Base-by-base conservation (phyloP, 2,329 filamentous ascomycete genomes). In the Plectosphaerella cucumerina region DNA sequence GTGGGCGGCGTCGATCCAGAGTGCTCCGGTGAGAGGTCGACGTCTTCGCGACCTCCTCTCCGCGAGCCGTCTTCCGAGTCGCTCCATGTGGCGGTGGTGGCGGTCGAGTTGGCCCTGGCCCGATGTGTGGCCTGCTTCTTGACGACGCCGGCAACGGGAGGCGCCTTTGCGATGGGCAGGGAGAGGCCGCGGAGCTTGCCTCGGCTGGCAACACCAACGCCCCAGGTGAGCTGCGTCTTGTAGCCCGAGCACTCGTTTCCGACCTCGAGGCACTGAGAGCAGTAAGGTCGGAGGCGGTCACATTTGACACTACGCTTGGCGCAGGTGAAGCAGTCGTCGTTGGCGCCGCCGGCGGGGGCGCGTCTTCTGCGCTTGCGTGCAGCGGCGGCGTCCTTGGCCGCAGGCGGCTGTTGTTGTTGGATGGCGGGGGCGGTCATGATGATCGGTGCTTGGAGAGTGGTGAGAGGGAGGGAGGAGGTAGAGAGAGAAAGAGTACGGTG, bases 161-260 rank as follows among this genome's bases (percentile, higher is more conserved):
- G 77, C 10, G 80, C 71, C 65, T 84, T 84, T 50, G 82, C 83
- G 55, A 86, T 78, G 52, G 83, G 83, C 52, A 96, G 75, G 51
- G 92, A 92, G 59, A 97, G 77, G 37, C 93, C 93, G 55, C 93
- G 84, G 56, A 97, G 84, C 76, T 97, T 97, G 65, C 93, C 93
- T 63, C 93, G 86, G 71, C 92, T 97, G 51, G 93, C 93, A 53
- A 97, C 93, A 48, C 93, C 93, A 45, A 97, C 90, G 41, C 91
- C 91, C 93, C 93, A 97, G 44, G 93, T 97, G 70, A 97, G 78
- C 60, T 93, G 92, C 15, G 93, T 97, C 74, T 95, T 95, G 77
- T 97, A 97, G 53, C 93, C 93, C 23, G 90, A 91, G 73, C 93
- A 97, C 65, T 96, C 91, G 67, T 90, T 91, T 58, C 91, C 92